Evolutionary conservation across 139 green algal genomes (phyloP), one percentile per base, ranked within the genome.

Genomic region (Gonium pectorale): DNA sequence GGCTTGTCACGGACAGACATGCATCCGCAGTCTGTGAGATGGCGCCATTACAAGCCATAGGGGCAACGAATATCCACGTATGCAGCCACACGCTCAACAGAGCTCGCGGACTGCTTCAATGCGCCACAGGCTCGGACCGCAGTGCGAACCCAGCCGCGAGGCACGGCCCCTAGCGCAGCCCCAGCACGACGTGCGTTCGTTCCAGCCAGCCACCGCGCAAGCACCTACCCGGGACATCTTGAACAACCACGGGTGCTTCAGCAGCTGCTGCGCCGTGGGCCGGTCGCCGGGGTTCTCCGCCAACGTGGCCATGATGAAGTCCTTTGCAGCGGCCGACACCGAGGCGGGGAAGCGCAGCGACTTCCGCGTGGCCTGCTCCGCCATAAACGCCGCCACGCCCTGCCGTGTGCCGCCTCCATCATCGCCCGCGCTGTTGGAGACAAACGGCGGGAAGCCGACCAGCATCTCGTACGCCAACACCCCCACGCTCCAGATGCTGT

Each of bases 381-480:
- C 62, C 56, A 82, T 29, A 41, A 60, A 60, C 15, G 40, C 29
- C 0, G 59, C 74, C 59, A 60, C 29, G 24, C 44, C 40, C 3
- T 29, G 5, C 21, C 24, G 62, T 11, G 11, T 33, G 31, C 60
- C 38, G 26, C 75, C 43, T 27, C 40, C 68, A 4, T 59, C 27
- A 7, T 77, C 22, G 41, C 22, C 41, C 11, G 13, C 0, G 19
- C 31, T 37, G 35, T 82, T 56, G 43, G 43, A 27, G 2, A 74
- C 43, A 44, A 84, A 66, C 6, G 78, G 78, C 62, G 78, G 63
- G 63, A 84, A 84, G 62, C 78, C 78, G 8, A 84, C 78, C 27
- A 84, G 78, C 63, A 84, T 54, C 63, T 84, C 78, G 78, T 84
- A 84, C 11, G 78, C 78, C 4, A 84, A 31, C 1, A 84, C 63